Evolutionary conservation across 768 basidiomycete genomes (phyloP), one percentile per base, ranked within the genome.

Genomic region (Lyophyllum shimeji): DNA sequence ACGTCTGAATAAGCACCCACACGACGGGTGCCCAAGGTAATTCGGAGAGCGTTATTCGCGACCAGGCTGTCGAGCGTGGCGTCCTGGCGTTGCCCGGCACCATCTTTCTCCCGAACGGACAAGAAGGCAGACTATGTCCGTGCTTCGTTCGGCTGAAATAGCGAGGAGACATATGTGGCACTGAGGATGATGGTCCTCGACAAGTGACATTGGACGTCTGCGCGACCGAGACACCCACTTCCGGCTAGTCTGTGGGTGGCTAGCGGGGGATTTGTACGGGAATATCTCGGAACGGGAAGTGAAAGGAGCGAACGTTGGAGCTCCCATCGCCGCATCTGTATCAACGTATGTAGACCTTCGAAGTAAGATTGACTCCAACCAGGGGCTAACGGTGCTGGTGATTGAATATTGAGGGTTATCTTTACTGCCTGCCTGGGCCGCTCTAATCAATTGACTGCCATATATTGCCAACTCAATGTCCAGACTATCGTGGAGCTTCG

Each of bases 51-150:
- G 59, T 93, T 48, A 88, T 95, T 63, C 75, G 80, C 47, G 82
- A 77, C 5, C 85, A 83, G 55, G 91, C 90, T n/a, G 74, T 87
- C 43, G 81, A 83, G 58, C 79, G 80, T 18, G 90, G 91, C 21
- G 87, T 95, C 15, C 81, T 95, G 13, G 90, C 87, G 15, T 78
- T 95, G 2, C 93, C 93, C 0, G 93, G 93, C 13, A 81, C 77
- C 3, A 82, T 82, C 4, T 92, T 93, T 72, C 76, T 85, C 53
- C 88, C 90, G 3, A 82, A 77, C 53, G 83, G 81, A 6, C 71
- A 80, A n/a, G 31, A 82, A 77, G 63, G 83, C 84, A 7, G 74
- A 83, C 21, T 87, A 85, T 60, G 86, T 94, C 31, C 80, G 93
- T 31, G 86, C 88, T 12, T 78, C 87, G 21, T 95, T 94, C 73